Conservation (phyloP, 1,284 basidiomycete species). For the Pholiota adiposa region DNA sequence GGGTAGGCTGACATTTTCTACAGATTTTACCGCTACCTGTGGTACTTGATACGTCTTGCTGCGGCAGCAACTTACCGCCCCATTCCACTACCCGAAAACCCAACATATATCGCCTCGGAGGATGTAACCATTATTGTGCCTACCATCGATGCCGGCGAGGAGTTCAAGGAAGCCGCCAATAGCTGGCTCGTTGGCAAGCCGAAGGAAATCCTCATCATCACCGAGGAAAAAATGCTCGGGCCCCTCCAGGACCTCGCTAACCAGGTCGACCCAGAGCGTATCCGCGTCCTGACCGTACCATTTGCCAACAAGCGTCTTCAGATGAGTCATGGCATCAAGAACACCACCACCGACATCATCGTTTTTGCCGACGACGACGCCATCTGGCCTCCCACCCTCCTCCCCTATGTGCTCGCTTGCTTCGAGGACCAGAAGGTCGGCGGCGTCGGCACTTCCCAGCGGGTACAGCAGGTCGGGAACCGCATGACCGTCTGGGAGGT, state of each 20-base stretch:
- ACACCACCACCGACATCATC: slow-evolving; percentile 90
- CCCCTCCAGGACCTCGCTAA: slow-evolving; percentile 88
- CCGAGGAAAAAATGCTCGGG: slow-evolving; percentile 87
- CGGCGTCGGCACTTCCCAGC: slow-evolving; percentile 89
- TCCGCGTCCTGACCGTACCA: slow-evolving; percentile 87
- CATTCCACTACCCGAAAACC: slow-evolving; percentile 84
- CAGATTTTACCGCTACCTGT: slow-evolving; percentile 88
- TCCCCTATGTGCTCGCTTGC: slow-evolving; percentile 85
- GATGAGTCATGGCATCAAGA: slow-evolving; percentile 90
- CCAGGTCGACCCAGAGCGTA: slow-evolving; percentile 80
- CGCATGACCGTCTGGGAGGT: slow-evolving; percentile 93
- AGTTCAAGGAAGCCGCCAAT: slow-evolving; percentile 91
- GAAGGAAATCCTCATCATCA: slow-evolving; percentile 93
- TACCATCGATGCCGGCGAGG: slow-evolving; percentile 92
- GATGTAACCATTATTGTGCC: slow-evolving; percentile 96
- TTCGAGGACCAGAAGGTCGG: slow-evolving; percentile 94
- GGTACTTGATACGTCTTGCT: slow-evolving; percentile 83
- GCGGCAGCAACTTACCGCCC: slow-evolving; percentile 82
- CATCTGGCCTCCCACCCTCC: slow-evolving; percentile 89
- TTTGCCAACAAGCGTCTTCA: slow-evolving; percentile 93
- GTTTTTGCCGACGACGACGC: slow-evolving; percentile 96
- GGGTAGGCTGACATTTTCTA: slow-evolving; percentile 17
- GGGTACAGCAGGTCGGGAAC: slow-evolving; percentile 80
- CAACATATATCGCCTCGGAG: slow-evolving; percentile 86
- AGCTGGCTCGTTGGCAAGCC: slow-evolving; percentile 90